Percentiles rank a stretch among this genome's conserved stretches.
Conservation (phyloP, 2,329 filamentous ascomycete genomes). For the Aspergillus fructus region DNA sequence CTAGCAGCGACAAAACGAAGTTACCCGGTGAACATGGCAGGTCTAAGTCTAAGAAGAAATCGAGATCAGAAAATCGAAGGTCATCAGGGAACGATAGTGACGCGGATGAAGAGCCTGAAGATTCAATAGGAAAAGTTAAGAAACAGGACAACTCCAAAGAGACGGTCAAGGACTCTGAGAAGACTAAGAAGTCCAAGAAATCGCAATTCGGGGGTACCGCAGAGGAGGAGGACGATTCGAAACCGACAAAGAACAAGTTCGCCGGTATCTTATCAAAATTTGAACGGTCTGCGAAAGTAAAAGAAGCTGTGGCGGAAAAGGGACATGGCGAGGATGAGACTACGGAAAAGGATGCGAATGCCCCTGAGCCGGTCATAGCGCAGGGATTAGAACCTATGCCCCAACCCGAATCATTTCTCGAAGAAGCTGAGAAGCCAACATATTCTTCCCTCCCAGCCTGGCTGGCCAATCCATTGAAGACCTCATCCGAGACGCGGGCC, state of each 20-base stretch:
- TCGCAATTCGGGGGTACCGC: slow-evolving; percentile 8
- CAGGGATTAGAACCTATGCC: slow-evolving; percentile 75
- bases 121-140: slow-evolving; percentile 23
- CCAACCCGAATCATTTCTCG: slow-evolving; percentile 62
- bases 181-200: slow-evolving; percentile 4
- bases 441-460: slow-evolving; percentile 79
- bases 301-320: slow-evolving; percentile 15
- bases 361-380: slow-evolving; percentile 33
- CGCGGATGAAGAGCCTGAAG: slow-evolving; percentile 22
- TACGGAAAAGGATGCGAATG: slow-evolving; percentile 5
- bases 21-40: slow-evolving; percentile 24
- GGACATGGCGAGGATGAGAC: slow-evolving; percentile 15
- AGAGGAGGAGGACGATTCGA: slow-evolving; percentile 25
- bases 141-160: slow-evolving; percentile 10
- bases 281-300: slow-evolving; percentile 32
- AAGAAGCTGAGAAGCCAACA: slow-evolving; percentile 59
- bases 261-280: slow-evolving; percentile 41
- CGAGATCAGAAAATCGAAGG: slow-evolving; percentile 40
- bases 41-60: slow-evolving; percentile 26
- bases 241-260: slow-evolving; percentile 32
- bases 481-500: slow-evolving; percentile 59
- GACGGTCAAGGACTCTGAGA: slow-evolving; percentile 12
- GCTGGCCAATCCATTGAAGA: slow-evolving; percentile 73
- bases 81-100: slow-evolving; percentile 17
- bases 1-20: slow-evolving; percentile 25